These are phyloP conservation scores for Achaetomium macrosporum DNA, from an alignment of 2,329 filamentous ascomycete species.

Conservation along the genomic window DNA sequence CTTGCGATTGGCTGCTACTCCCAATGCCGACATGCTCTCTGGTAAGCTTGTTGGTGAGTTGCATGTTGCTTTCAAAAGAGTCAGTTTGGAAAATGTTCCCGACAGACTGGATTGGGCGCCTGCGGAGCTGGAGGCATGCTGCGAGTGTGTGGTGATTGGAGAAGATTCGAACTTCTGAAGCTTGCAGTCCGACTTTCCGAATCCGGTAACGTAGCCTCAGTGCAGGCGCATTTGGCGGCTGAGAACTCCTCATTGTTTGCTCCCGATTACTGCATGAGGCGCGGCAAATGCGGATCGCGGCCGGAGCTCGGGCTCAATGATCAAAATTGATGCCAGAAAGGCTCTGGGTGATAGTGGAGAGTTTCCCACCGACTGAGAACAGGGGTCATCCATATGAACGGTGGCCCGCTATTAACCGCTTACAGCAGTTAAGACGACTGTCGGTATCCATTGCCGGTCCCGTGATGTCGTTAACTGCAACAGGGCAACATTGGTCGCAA, in stretches of 20 bases:
- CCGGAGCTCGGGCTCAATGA: too few relatives aligned
- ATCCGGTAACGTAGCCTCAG: not conserved
- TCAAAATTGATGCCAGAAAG: too few relatives aligned
- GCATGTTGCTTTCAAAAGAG: too few relatives aligned
- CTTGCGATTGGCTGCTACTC: slow-evolving; percentile 8
- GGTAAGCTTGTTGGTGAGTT: too few relatives aligned
- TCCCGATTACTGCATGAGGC: too few relatives aligned
- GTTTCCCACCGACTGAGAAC: not conserved
- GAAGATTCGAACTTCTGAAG: not conserved
- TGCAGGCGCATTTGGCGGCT: too few relatives aligned
- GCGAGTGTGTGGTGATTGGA: slow-evolving; percentile 5
- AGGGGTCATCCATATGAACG: not conserved
- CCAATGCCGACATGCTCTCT: not conserved
- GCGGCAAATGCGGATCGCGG: too few relatives aligned
- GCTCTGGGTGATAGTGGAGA: not conserved
- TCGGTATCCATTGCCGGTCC: not conserved
- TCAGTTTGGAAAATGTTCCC: slow-evolving; percentile 1
- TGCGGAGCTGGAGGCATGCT: slow-evolving; percentile 10
- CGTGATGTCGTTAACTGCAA: not conserved
- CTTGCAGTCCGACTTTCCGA: not conserved
- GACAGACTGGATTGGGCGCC: slow-evolving; percentile 10
- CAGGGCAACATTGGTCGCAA: not conserved
- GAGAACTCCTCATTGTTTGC: too few relatives aligned
- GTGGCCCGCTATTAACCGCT: not conserved
- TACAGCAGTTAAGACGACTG: not conserved